Percentiles rank a stretch among this genome's conserved stretches.
Evolutionary conservation across 2,329 filamentous ascomycete genomes (phyloP).

Genomic region (Aspergillus quadricinctus): DNA sequence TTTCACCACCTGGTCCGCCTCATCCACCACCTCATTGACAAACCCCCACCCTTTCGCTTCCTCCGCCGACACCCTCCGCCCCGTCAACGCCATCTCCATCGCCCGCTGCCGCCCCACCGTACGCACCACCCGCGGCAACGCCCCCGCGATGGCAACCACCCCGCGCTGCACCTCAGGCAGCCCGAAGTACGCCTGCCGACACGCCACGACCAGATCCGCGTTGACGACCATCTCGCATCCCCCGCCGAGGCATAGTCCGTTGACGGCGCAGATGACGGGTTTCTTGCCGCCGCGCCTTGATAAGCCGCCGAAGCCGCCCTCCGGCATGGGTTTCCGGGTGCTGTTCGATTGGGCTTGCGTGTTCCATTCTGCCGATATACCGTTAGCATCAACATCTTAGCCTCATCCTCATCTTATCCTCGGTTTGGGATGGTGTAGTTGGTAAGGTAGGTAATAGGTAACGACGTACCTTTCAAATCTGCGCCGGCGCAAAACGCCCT

Average conservation of each 20-base stretch:
- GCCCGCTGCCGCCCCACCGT: conserved; percentile 65
- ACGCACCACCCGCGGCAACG: conserved; percentile 61
- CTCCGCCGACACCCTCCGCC: conserved; percentile 53
- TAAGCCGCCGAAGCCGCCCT: conserved; percentile 40
- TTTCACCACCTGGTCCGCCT: conserved; percentile 20
- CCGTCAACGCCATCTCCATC: conserved; percentile 68
- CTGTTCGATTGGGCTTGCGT: conserved; percentile 13
- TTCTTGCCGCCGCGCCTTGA: conserved; percentile 52
- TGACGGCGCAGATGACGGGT: conserved; percentile 70
- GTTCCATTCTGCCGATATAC: conserved; percentile 31
- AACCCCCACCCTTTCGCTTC: conserved; percentile 65
- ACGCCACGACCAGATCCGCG: conserved; percentile 65
- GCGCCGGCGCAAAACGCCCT: conserved; percentile 44
- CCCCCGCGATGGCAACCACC: conserved; percentile 67
- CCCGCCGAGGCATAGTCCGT: conserved; percentile 70
- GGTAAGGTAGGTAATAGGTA: background rate
- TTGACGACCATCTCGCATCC: conserved; percentile 74
- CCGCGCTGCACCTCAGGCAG: conserved; percentile 69
- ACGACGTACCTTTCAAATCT: conserved; percentile 38
- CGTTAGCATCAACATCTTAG: background rate
- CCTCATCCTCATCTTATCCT: background rate
- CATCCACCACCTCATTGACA: conserved; percentile 56
- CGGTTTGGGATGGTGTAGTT: too few species aligned
- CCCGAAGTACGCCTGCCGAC: conserved; percentile 54
- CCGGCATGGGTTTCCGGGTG: conserved; percentile 16